These are phyloP conservation scores for Chytridiales sp. DNA, from an alignment of 371 early-diverging fungal genomes.

Conservation along the genomic window DNA sequence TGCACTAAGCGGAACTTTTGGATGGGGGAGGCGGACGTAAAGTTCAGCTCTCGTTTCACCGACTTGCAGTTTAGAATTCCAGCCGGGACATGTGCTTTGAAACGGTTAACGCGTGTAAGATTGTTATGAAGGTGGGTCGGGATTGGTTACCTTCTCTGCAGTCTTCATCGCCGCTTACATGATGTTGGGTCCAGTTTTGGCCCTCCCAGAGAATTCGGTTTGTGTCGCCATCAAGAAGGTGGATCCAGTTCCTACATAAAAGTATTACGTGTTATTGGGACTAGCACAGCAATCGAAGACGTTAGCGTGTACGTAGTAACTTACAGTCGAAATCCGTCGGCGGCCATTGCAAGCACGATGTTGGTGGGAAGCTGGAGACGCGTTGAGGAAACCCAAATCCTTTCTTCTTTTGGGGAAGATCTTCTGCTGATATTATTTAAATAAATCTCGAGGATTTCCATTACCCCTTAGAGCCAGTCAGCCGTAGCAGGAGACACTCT, in stretches of 20 bases:
- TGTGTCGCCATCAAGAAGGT: constrained; percentile 13
- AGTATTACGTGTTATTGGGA: no score
- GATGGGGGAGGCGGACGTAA: constrained; percentile 17
- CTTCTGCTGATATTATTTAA: no score
- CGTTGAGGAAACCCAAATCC: no score
- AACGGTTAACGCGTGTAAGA: not conserved
- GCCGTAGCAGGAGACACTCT: no score
- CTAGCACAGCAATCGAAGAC: no score
- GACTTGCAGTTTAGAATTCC: constrained; percentile 14
- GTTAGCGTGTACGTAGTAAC: no score
- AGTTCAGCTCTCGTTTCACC: constrained; percentile 24
- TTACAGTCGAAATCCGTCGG: no score
- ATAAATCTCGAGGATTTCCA: no score
- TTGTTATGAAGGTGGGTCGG: not conserved
- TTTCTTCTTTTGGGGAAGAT: no score
- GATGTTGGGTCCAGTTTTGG: constrained; percentile 6
- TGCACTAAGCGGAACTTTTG: constrained; percentile 21
- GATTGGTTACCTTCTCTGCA: constrained; percentile 13
- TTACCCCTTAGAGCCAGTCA: no score
- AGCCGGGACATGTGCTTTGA: constrained; percentile 17
- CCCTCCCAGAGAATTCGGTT: constrained; percentile 15
- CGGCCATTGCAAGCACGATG: no score
- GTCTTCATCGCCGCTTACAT: not conserved
- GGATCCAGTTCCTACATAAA: constrained; percentile 23
- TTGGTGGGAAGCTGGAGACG: no score